Conservation (phyloP, 176 grass and related monocot genomes). For the Aegilops sharonensis region DNA sequence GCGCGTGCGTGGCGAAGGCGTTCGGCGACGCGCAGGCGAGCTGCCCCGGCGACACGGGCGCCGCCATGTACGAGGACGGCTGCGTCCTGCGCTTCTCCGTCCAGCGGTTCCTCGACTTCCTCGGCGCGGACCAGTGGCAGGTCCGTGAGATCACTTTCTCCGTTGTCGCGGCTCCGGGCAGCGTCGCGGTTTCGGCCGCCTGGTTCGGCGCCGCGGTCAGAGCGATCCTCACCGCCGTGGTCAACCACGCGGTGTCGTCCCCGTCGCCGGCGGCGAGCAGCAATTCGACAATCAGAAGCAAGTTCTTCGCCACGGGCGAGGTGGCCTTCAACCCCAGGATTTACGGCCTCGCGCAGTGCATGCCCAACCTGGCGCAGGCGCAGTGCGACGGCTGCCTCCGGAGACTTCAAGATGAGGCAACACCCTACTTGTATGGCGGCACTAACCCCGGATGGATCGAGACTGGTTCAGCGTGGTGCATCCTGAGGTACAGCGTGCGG, state of each 20-base stretch:
- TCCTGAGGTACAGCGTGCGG: not conserved
- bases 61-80: too few relatives aligned
- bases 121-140: too few relatives aligned
- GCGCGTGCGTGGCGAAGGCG: too few relatives aligned
- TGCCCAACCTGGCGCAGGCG: not conserved
- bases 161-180: accelerated
- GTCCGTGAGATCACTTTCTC: not conserved
- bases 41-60: too few relatives aligned
- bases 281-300: not conserved
- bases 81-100: too few relatives aligned
- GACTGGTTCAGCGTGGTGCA: not conserved
- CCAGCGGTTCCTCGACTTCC: too few relatives aligned
- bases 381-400: not conserved
- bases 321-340: not conserved
- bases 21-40: too few relatives aligned
- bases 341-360: not conserved
- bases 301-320: not conserved
- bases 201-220: not conserved
- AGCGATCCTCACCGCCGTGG: not conserved
- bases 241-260: not conserved
- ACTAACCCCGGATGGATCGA: not conserved
- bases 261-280: not conserved
- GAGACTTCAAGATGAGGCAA: not conserved
- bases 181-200: not conserved
- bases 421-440: not conserved